Evolutionary conservation across 2,329 filamentous ascomycete species (phyloP), one percentile per base, ranked within the genome.

Genomic region (Ophiostoma novo-ulmi): DNA sequence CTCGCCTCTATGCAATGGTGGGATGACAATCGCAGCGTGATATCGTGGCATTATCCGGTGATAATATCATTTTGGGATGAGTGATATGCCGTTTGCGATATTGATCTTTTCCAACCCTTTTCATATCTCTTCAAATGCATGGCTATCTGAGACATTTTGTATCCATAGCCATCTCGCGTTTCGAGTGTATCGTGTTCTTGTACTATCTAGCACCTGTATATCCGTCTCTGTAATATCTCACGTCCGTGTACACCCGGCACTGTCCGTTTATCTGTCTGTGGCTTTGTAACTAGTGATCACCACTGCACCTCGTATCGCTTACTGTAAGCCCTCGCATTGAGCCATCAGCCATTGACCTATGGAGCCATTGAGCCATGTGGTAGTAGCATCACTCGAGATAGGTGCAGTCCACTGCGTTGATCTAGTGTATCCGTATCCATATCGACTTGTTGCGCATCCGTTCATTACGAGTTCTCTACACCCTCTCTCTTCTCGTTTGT

Each of bases 271-370:
- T 48, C 44, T 48, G 44, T 17, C 44, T 48, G 44, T 48, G 44
- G 7, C 44, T 20, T 6, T n/a, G 17, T 20, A 20, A n/a, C 5
- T 48, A 20, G 44, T 48, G 44, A 48, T 48, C 17, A 20, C 14
- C 44, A 48, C 52, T 14, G 52, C 26, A 26, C 52, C 52, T 58
- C 52, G 52, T 58, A 58, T 58, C 52, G 52, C 52, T 58, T 58
- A 26, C n/a, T 10, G 52, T 58, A 58, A 58, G 52, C 52, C 44
- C n/a, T 26, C 52, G 11, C 17, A 58, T 2, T 26, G n/a, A 58
- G 52, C 52, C 52, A 58, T 58, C n/a, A 26, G 52, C n/a, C 52
- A 58, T 58, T 48, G 5, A 20, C 44, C 17, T 20, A 20, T 48
- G 44, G 44, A n/a, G 44, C 44, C 44, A 48, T n/a, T 48, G 11